These are phyloP conservation scores for Zalaria sp. DNA, from an alignment of 2,329 filamentous ascomycete species.

Conservation along the genomic window DNA sequence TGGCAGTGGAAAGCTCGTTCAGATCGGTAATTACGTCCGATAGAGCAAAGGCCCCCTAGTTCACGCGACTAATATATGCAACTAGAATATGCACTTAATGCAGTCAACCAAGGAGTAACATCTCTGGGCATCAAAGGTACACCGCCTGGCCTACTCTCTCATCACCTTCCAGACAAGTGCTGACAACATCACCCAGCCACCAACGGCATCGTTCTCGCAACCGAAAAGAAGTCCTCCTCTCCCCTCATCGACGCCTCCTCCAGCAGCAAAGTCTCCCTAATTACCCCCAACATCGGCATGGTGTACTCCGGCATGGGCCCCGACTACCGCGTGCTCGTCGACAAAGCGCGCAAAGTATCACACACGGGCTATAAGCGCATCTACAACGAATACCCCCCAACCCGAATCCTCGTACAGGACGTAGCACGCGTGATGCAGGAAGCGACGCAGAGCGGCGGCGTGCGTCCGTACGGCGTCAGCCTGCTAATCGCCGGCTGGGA, in stretches of 20 bases:
- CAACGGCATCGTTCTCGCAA: conserved; percentile 96
- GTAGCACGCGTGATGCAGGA: conserved; percentile 97
- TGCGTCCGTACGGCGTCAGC: conserved; percentile 91
- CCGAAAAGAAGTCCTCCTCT: conserved; percentile 98
- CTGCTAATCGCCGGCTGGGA: conserved; percentile 95
- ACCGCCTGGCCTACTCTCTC: conserved; percentile 5
- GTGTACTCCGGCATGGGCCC: conserved; percentile 99
- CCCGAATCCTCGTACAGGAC: conserved; percentile 96
- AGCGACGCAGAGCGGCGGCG: conserved; percentile 94
- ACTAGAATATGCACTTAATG: conserved; percentile 95
- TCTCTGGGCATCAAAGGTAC: conserved; percentile 95
- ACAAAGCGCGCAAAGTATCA: conserved; percentile 95
- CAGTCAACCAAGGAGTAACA: conserved; percentile 97
- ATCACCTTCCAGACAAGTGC: background rate
- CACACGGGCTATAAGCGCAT: conserved; percentile 99
- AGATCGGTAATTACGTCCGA: conserved; percentile 58
- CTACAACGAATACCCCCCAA: conserved; percentile 99
- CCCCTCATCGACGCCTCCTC: conserved; percentile 91
- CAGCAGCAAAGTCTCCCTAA: conserved; percentile 90
- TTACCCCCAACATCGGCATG: conserved; percentile 99
- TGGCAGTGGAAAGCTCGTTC: conserved; percentile 87
- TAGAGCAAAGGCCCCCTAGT: background rate
- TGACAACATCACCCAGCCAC: conserved; percentile 49
- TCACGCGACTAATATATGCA: background rate
- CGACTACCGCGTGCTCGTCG: conserved; percentile 93